Evolutionary conservation across 768 basidiomycete species (phyloP), one percentile per base, ranked within the genome.

Genomic region (Sarcomyxa edulis): DNA sequence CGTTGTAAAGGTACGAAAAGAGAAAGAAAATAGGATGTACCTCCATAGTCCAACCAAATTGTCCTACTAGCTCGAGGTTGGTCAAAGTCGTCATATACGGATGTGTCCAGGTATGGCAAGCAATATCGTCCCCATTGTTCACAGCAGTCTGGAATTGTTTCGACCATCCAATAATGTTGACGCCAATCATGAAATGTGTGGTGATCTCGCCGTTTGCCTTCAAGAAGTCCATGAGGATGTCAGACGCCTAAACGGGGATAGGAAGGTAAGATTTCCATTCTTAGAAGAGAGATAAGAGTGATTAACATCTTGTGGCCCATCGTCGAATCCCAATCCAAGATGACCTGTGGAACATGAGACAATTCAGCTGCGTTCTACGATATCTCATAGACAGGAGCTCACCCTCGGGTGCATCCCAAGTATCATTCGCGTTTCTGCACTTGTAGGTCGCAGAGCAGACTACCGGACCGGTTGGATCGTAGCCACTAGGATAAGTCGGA

Each of bases 111-210:
- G 80, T 83, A 50, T 83, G 79, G 0, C 70, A 69, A 4, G 67
- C 72, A 32, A 76, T 68, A 35, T 74, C 72, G 32, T 66, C 50
- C 21, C 44, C 29, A 15, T 55, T 54, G 19, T 67, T 56, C 51
- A 77, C 77, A 0, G 78, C 79, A 7, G 53, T 51, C 41, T 63
- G 46, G 59, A 92, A 89, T 32, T 68, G 49, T 7, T 66, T 53
- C 4, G 78, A 74, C 52, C 84, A 65, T 28, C 53, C 35, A 19
- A 85, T 49, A 42, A 93, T 84, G 53, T 91, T 85, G 23, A 71
- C 54, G 12, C 93, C 93, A 46, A 96, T 94, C 69, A 92, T 76
- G 58, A 94, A 95, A 55, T 94, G 90, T 4, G 92, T 94, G 3
- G 79, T 81, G n/a, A 59, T 71, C 40, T 78, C 58, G 43, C 81